Conservation (phyloP, 495 filamentous ascomycete species). For the Sordaria brevicollis region DNA sequence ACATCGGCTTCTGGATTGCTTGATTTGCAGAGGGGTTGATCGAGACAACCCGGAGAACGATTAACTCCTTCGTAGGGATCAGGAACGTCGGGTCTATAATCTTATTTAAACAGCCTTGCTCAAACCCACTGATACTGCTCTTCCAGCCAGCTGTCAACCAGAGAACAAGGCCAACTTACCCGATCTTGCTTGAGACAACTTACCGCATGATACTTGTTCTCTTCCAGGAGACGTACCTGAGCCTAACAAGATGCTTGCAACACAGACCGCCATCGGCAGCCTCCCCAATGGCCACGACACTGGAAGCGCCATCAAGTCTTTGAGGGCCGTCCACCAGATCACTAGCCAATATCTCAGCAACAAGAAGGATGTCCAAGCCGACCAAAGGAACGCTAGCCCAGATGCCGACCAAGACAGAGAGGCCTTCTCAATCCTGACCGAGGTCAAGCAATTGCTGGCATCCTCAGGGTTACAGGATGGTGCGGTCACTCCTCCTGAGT, state of each 20-base stretch:
- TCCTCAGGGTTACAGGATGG: neutral
- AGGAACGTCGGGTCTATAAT: no score
- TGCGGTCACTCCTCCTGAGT: neutral
- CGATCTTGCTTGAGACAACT: no score
- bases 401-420: neutral
- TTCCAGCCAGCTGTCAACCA: no score
- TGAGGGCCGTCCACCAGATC: slow-evolving; percentile 6
- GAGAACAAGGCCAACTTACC: no score
- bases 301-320: slow-evolving; percentile 2
- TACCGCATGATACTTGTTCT: no score
- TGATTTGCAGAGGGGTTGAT: no score
- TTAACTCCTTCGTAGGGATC: no score
- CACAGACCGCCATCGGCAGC: neutral
- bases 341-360: slow-evolving; percentile 6
- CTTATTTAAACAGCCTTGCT: no score
- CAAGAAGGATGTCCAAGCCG: neutral
- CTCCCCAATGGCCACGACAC: neutral
- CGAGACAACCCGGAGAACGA: no score
- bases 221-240: neutral
- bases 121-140: no score
- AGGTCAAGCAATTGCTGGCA: neutral
- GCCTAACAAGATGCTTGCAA: neutral
- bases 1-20: no score
- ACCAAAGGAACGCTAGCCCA: neutral
- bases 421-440: neutral